Evolutionary conservation across 1,284 basidiomycete genomes (phyloP).

Genomic region (Leccinum huronense): DNA sequence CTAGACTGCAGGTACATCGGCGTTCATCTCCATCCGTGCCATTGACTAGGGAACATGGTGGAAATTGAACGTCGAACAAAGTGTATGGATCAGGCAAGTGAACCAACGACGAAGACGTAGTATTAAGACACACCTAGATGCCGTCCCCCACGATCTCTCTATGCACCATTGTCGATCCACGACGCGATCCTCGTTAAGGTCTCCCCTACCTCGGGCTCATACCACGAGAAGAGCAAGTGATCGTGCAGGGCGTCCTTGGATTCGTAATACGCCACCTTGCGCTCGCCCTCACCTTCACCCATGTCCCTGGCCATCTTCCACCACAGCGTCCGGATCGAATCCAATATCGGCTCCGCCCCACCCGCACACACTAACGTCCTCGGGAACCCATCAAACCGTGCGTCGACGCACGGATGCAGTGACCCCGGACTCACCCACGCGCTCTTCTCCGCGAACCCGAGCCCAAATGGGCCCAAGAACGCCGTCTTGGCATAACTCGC

Average conservation of each 20-base stretch:
- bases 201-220: slow-evolving; percentile 55
- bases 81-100: not conserved
- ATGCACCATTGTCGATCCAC: slow-evolving; percentile 37
- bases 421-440: slow-evolving; percentile 28
- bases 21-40: not conserved
- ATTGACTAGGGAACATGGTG: not conserved
- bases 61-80: not conserved
- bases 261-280: slow-evolving; percentile 48
- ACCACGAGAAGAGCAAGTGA: slow-evolving; percentile 47
- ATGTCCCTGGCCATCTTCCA: slow-evolving; percentile 43
- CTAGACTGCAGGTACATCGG: not conserved
- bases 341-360: slow-evolving; percentile 35
- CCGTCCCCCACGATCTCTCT: not conserved
- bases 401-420: slow-evolving; percentile 14
- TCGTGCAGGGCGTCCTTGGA: slow-evolving; percentile 54
- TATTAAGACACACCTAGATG: slow-evolving; percentile 3
- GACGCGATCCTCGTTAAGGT: slow-evolving; percentile 45
- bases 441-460: slow-evolving; percentile 24
- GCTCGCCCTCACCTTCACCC: slow-evolving; percentile 42
- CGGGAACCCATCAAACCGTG: slow-evolving; percentile 37
- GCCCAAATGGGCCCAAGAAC: slow-evolving; percentile 24
- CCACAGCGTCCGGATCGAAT: slow-evolving; percentile 34
- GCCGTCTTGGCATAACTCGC: slow-evolving; percentile 19
- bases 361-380: slow-evolving; percentile 38
- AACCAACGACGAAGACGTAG: not conserved